A percentile compares a stretch with the other conserved stretches of the same genome.
Conservation (phyloP, 768 basidiomycete species). For the Lyophyllum shimeji region DNA sequence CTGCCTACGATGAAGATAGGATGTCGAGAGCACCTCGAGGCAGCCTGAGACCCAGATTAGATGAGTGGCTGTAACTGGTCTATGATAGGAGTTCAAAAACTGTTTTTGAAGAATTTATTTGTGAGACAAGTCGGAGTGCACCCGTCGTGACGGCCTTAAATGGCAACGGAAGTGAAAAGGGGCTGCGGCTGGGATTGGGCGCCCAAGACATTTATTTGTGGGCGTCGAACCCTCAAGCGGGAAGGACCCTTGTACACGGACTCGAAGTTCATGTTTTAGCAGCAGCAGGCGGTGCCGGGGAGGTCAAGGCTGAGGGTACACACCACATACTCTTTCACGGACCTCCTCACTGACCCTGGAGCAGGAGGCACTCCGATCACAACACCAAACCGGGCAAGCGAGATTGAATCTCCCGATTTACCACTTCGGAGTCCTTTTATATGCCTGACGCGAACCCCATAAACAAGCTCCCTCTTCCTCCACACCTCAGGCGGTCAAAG, state of each 20-base stretch:
- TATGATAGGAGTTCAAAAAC: conserved; percentile 11
- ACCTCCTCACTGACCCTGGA: conserved; percentile 3
- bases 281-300: conserved; percentile 2
- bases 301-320: conserved; percentile 5
- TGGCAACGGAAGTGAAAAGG: conserved; percentile 7
- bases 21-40: not conserved
- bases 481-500: conserved; percentile 29
- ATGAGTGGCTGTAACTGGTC: conserved; percentile 1
- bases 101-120: conserved; percentile 1
- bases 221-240: not conserved
- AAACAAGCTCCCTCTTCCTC: conserved; percentile 21
- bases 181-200: not conserved
- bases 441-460: conserved; percentile 30
- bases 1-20: not conserved
- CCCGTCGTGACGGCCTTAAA: conserved; percentile 4
- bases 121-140: conserved; percentile 16
- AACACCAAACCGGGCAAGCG: conserved; percentile 15
- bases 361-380: conserved; percentile 17
- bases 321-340: conserved; percentile 4
- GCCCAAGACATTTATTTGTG: not conserved
- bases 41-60: not conserved
- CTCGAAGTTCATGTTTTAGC: not conserved
- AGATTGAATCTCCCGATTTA: conserved; percentile 32
- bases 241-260: not conserved
- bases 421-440: conserved; percentile 38